Conservation (phyloP, 208 protist genomes). For the Dictyostelium gargantuum region DNA sequence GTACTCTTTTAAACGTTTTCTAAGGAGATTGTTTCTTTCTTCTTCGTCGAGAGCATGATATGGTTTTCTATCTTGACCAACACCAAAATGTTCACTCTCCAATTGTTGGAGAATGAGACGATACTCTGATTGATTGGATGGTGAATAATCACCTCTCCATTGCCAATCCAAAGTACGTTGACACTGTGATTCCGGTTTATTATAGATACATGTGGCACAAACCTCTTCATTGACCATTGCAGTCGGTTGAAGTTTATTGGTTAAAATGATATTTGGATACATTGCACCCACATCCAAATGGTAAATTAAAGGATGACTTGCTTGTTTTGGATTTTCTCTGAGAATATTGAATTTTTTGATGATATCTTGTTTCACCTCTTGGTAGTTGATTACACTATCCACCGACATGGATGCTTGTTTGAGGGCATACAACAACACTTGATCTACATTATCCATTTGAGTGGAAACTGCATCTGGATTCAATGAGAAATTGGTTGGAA, state of each 20-base stretch:
- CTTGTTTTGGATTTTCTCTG: slow-evolving; percentile 88
- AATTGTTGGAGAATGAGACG: slow-evolving; percentile 95
- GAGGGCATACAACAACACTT: slow-evolving; percentile 89
- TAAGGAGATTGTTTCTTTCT: slow-evolving; percentile 93
- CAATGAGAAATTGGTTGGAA: slow-evolving; percentile 94
- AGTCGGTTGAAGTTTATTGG: slow-evolving; percentile 96
- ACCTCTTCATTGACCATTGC: slow-evolving; percentile 93
- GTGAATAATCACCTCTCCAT: slow-evolving; percentile 98
- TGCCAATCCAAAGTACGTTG: slow-evolving; percentile 98
- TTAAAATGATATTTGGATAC: slow-evolving; percentile 99
- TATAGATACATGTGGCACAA: slow-evolving; percentile 97
- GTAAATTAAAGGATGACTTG: slow-evolving; percentile 96
- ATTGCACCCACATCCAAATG: slow-evolving; percentile 99
- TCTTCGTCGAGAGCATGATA: slow-evolving; percentile 78
- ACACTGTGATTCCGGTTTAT: slow-evolving; percentile 90
- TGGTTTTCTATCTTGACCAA: slow-evolving; percentile 50
- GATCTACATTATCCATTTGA: slow-evolving; percentile 95
- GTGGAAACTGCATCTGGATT: slow-evolving; percentile 92
- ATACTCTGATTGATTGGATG: slow-evolving; percentile 94
- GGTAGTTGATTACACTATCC: slow-evolving; percentile 93
- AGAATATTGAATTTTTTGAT: slow-evolving; percentile 88
- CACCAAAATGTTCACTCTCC: slow-evolving; percentile 90
- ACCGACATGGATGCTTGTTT: slow-evolving; percentile 58
- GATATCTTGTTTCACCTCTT: slow-evolving; percentile 88
- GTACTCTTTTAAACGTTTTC: slow-evolving; percentile 96